Base-by-base conservation (phyloP, 2,329 filamentous ascomycete genomes). In the Neonectria hederae region DNA sequence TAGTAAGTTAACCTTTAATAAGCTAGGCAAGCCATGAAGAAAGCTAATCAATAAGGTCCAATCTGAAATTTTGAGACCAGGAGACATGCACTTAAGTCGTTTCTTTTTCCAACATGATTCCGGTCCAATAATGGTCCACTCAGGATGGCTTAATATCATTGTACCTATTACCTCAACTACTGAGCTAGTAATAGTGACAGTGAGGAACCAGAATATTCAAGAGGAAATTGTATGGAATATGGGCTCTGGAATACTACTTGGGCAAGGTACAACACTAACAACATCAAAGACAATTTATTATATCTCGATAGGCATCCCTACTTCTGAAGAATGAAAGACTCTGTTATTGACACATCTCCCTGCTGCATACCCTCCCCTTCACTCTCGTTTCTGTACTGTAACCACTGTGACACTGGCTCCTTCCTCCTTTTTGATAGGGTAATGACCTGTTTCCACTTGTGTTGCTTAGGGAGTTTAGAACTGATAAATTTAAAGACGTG, bases 261-360 rank as follows among this genome's bases (percentile, higher is more conserved):
- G 51, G 24, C 11, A 19, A 61, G 49, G 51, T 11, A 55, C 28
- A 9, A 55, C 40, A 21, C 26, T 49, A 4, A 49, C 32, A n/a
- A 45, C 21, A 40, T 46, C 38, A 24, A 61, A 11, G 24, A 22
- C n/a, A 9, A n/a, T 61, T 32, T 28, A 61, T 49, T 61, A 61
- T 24, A 43, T 61, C 26, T 61, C 21, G 24, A 48, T 61, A 51
- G 14, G 8, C 24, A 49, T 49, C 22, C 45, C 22, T 49, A 49
- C 45, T 26, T 49, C 9, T 28, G 4, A 49, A 28, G 8, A 32
- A 32, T 32, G 11, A 49, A 24, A 24, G 24, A 49, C 24, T 28
- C 24, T 17, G 5, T 28, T 24, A 49, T 17, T n/a, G 17, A 28
- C 11, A 26, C 3, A 49, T 28, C 17, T 21, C 7, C 8, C n/a